Evolutionary conservation across 2,329 filamentous ascomycete species (phyloP).

Genomic region (Clonostachys rhizophaga): DNA sequence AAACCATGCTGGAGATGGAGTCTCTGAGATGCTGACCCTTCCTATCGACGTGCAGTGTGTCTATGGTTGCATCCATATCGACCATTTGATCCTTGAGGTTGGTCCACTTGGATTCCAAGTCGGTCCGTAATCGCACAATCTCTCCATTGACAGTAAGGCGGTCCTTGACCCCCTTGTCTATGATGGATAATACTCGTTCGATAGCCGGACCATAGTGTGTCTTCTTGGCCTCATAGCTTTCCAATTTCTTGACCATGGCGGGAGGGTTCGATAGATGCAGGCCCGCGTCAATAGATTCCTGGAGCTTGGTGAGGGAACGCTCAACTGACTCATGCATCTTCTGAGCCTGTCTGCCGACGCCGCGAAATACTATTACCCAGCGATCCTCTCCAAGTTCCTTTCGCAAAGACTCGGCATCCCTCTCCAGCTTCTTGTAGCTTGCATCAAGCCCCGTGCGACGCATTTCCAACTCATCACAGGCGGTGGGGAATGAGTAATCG

Average conservation of each 20-base stretch:
- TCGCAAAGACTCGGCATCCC: conserved; percentile 82
- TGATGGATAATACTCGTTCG: conserved; percentile 84
- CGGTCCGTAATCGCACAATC: conserved; percentile 78
- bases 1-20: conserved; percentile 88
- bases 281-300: conserved; percentile 71
- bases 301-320: conserved; percentile 77
- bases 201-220: conserved; percentile 92
- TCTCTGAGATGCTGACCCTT: conserved; percentile 77
- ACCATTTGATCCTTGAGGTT: conserved; percentile 71
- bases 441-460: conserved; percentile 70
- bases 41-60: conserved; percentile 62
- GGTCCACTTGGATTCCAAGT: conserved; percentile 81
- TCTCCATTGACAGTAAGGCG: conserved; percentile 96
- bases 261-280: conserved; percentile 69
- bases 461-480: conserved; percentile 82
- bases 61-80: conserved; percentile 70
- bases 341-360: conserved; percentile 83
- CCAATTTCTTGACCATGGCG: conserved; percentile 74
- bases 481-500: conserved; percentile 76
- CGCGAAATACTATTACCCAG: conserved; percentile 93
- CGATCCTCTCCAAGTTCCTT: conserved; percentile 92
- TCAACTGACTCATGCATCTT: conserved; percentile 98
- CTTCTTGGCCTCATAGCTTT: conserved; percentile 93
- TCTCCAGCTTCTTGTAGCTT: conserved; percentile 84
- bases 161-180: conserved; percentile 92